Evolutionary conservation across 768 basidiomycete species (phyloP), one percentile per base, ranked within the genome.

Genomic region (Tylopilus felleus): DNA sequence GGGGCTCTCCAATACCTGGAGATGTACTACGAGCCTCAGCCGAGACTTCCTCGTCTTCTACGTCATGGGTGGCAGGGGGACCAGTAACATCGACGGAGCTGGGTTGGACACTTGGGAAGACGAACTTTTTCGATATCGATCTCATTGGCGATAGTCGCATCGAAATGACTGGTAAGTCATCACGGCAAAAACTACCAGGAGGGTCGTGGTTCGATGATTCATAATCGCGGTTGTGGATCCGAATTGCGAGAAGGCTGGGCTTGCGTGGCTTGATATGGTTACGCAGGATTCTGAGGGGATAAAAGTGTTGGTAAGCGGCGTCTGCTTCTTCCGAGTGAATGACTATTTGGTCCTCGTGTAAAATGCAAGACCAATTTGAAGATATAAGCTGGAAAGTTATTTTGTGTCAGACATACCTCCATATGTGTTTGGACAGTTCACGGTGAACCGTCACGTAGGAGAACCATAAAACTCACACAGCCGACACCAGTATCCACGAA

Each of bases 321-420:
- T 83, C 80, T 49, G 77, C 78, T 66, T 86, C 85, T 69, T 88
- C 87, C 35, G 81, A 85, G 60, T 89, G 87, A 35, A 89, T 85
- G 33, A 88, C 85, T 53, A 89, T 85, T 57, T 85, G 79, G 46
- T 73, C 71, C 58, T 88, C 78, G 61, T 79, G 81, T 10, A 88
- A 68, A 44, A 88, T 88, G 61, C 86, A 89, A 22, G 85, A 87
- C 87, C 87, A 89, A 53, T 88, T 88, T 10, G 86, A 84, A 19
- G 84, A 85, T 64, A 77, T 74, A 13, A 80, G 75, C 86, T 88
- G 55, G 21, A 51, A 53, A 48, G 10, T 35, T 8, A 7, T 12
- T 41, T 52, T 21, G 38, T 9, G 48, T 57, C 51, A 49, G 58
- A 52, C 33, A 31, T 19, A 47, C 21, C 14, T 47, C 42, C 12